Base-by-base conservation (phyloP, 2,329 filamentous ascomycete genomes). In the Phyllosticta capitalensis region DNA sequence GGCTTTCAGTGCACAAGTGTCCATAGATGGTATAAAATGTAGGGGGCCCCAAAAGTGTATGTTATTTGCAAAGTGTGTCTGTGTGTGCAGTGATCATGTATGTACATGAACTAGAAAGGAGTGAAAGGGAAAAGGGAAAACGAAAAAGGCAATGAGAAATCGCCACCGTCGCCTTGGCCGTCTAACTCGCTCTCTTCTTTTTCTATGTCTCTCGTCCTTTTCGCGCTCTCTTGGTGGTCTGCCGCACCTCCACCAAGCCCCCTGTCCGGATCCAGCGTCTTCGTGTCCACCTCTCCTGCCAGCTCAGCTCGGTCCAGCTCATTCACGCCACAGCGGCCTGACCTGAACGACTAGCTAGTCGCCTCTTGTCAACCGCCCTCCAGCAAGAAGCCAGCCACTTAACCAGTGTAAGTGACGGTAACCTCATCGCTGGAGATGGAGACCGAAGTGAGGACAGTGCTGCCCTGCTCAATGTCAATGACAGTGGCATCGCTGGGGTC, bases 391-490 rank as follows among this genome's bases (percentile, higher is more conserved):
- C 24, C 24, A 45, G 38, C 38, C 17, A 45, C 17, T 45, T 45
- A 45, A 45, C 38, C 38, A n/a, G 17, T 55, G 54, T 62, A 62
- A 1, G 20, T 53, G 52, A 62, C 56, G 52, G 53, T 14, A 9
- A 62, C 55, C 55, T 58, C 30, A 17, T 14, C 22, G 3, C 9
- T 9, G 28, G 55, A 50, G 22, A 61, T 53, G 1, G 58, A 48
- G 17, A 61, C 61, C 5, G 30, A 28, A 10, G 61, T 61, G 38
- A 62, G 28, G 24, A 62, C 61, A 28, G 10, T 57, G 56, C 59
- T 62, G n/a, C 55, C 71, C 68, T 80, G 78, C 67, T 75, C 61
- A 56, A 81, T 75, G 58, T 81, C 77, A 56, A 81, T 66, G 61
- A 80, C 70, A 9, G 69, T 71, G n/a, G 72, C 74, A 26, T 72